Base-by-base conservation (phyloP, 1,139 yeast genomes). In the Nadsonia commutata region DNA sequence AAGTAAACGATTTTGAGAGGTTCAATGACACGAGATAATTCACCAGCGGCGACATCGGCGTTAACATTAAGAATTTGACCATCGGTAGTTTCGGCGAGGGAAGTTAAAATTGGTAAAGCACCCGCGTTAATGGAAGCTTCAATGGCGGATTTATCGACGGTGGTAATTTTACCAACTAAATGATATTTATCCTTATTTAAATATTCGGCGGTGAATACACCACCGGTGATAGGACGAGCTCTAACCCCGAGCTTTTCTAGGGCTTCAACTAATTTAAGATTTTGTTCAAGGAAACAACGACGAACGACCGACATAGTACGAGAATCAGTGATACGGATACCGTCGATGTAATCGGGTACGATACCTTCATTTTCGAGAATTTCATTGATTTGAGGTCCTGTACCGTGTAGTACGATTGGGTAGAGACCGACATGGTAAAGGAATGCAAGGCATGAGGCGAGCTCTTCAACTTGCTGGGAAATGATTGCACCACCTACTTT, bases 31-130 rank as follows among this genome's bases (percentile, higher is more conserved):
- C 97, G 76, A 19, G 98, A 97, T 52, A 90, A 74, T 64, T 90
- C 97, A 54, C 96, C 94, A 41, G 99, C 99, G 39, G 98, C 98
- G 44, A 90, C 96, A 59, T 90, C 99, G 6, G 99, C 99, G 61
- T 90, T 90, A 49, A 90, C 98, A 57, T 90, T 90, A 60, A 90
- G 73, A 62, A 90, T 81, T 67, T 90, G 99, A 22, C 99, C 98
- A 3, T 93, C 84, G 18, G 93, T 74, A 22, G 97, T 90, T 66
- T 90, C 98, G 11, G 98, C 98, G 56, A 90, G 67, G 1, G 97
- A 88, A 1, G 99, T 93, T 60, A 90, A 74, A 52, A 90, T 88
- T 22, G 99, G 99, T 57, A 90, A 72, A 48, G 95, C 94, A 41
- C 99, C 99, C 8, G 96, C 94, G 53, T 80, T 80, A 54, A 90